Evolutionary conservation across 805 yeast genomes (phyloP), one percentile per base, ranked within the genome.

Genomic region (Wickerhamomyces sydowiorum): DNA sequence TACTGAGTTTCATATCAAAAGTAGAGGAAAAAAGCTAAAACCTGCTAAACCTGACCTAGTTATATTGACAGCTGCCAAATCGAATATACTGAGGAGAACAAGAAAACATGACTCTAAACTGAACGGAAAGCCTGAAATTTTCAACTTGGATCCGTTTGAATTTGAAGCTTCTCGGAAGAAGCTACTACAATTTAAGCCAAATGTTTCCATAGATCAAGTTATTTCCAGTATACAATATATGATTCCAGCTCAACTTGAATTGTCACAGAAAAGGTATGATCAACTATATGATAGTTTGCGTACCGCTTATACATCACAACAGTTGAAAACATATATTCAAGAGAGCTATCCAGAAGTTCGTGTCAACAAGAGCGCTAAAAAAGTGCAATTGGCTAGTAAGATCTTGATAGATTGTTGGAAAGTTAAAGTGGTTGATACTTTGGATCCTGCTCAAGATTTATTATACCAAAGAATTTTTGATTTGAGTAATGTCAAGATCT

Each of bases 321-420:
- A 55, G 22, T 36, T 57, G 4, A 39, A 39, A 25, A 32, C 18
- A 3, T 57, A 49, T 34, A 15, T 53, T 13, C 14, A n/a, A 1
- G 9, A 36, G 1, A 36, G 34, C 17, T 38, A 40, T 33, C 55
- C 56, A 5, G n/a, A 29, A 1, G 27, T 38, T 1, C 21, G 33
- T 1, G 22, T 37, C 1, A 32, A 40, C 1, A 28, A 40, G 7
- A 42, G 28, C 7, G 32, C 41, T 10, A 10, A 13, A 5, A 51
- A 51, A 40, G 15, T 36, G 4, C 9, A 22, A 22, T 17, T 44
- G 7, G 41, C 50, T 10, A 20, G 45, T 3, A 24, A 22, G 7
- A 38, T 53, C 5, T 24, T 56, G 1, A 25, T 32, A 8, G 17
- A 37, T 3, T 43, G 52, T 34, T 57, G 61, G 60, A 33, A 37